phyloP scores from a whole-genome alignment of 805 yeast species.

The Naumovozyma castellii region DNA sequence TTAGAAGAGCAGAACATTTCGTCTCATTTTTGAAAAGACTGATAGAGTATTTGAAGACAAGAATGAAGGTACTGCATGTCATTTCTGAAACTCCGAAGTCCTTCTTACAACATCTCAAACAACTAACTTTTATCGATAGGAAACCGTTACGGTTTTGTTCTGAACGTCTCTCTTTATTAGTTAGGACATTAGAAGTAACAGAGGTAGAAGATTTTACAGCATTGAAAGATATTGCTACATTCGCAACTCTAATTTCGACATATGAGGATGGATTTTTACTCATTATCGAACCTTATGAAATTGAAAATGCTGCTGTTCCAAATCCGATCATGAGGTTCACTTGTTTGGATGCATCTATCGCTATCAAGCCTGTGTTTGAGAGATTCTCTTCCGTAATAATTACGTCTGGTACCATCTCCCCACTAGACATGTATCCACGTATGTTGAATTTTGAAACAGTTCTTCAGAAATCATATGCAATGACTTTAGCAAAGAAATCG shows the following conservation, averaged over 20 bases:
- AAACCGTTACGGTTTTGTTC: constrained; percentile 90
- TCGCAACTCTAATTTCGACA: constrained; percentile 92
- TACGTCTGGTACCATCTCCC: constrained; percentile 96
- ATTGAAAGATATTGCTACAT: constrained; percentile 88
- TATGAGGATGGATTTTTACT: constrained; percentile 88
- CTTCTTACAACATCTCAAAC: constrained; percentile 85
- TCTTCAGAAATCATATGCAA: constrained; percentile 86
- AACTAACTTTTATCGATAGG: constrained; percentile 81
- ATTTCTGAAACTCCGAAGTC: constrained; percentile 96
- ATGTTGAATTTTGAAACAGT: constrained; percentile 93
- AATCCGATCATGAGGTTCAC: constrained; percentile 90
- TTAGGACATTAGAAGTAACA: constrained; percentile 76
- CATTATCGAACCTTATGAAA: constrained; percentile 91
- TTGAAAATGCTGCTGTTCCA: constrained; percentile 91
- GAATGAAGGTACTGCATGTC: constrained; percentile 96
- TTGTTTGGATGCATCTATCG: constrained; percentile 95
- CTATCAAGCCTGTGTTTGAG: constrained; percentile 94
- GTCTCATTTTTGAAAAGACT: constrained; percentile 86
- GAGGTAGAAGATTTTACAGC: constrained; percentile 91
- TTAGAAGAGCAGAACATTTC: constrained; percentile 93
- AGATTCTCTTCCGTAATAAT: constrained; percentile 85
- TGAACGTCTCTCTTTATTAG: constrained; percentile 79
- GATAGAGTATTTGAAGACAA: constrained; percentile 86
- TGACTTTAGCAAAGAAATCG: constrained; percentile 87
- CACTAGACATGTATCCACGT: constrained; percentile 96